Evolutionary conservation across 2,329 filamentous ascomycete genomes (phyloP).

Genomic region (Pyricularia sp.): DNA sequence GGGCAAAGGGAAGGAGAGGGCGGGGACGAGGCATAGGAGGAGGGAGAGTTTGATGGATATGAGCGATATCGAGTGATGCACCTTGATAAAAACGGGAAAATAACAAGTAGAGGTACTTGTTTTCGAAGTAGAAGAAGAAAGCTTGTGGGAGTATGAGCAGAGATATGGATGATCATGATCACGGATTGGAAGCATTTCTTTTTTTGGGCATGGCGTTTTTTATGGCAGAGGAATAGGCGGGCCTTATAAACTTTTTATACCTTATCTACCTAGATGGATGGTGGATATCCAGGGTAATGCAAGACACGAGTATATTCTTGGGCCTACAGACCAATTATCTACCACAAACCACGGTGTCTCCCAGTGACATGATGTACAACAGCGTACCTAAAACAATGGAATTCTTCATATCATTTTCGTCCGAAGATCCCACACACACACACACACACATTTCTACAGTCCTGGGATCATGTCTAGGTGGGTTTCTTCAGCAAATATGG

Average conservation of each 20-base stretch:
- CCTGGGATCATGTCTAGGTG: too few relatives aligned
- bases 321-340: too few relatives aligned
- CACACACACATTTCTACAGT: too few relatives aligned
- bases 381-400: too few relatives aligned
- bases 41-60: conserved; percentile 9
- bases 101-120: background rate
- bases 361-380: too few relatives aligned
- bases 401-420: too few relatives aligned
- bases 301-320: background rate
- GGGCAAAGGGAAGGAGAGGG: conserved; percentile 35
- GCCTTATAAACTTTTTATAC: background rate
- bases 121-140: background rate
- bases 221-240: background rate
- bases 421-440: too few relatives aligned
- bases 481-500: background rate
- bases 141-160: background rate
- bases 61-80: conserved; percentile 5
- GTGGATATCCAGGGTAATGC: background rate
- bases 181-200: background rate
- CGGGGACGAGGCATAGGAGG: conserved; percentile 22
- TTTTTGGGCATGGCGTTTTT: background rate
- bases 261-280: background rate
- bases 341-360: too few relatives aligned
- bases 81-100: background rate
- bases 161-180: background rate